These are phyloP conservation scores for Gigaspora rosea DNA, from an alignment of 192 early-diverging fungal genomes.

Conservation along the genomic window DNA sequence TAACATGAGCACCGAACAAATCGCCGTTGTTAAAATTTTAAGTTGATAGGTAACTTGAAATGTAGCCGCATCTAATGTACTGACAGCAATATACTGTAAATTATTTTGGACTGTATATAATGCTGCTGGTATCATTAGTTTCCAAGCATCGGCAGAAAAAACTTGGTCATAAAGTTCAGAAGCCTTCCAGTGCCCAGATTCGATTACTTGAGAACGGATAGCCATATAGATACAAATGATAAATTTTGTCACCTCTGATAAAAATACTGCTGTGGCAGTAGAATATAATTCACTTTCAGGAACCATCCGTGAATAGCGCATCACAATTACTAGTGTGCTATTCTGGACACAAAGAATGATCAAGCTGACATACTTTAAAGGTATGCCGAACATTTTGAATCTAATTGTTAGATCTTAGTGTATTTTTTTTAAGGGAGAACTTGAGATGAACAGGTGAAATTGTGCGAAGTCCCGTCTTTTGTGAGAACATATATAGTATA, in stretches of 20 bases:
- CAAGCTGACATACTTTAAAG: conserved; percentile 84
- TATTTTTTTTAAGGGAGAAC: background rate
- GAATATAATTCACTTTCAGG: conserved; percentile 54
- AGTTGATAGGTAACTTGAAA: conserved; percentile 98
- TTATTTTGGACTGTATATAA: conserved; percentile 97
- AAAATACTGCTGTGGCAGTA: conserved; percentile 89
- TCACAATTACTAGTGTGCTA: conserved; percentile 79
- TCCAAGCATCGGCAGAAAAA: conserved; percentile 70
- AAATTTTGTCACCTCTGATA: conserved; percentile 84
- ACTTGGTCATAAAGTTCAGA: conserved; percentile 48
- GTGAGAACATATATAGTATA: too few relatives aligned
- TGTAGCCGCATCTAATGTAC: conserved; percentile 87
- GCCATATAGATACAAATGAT: conserved; percentile 53
- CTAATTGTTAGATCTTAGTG: too few relatives aligned
- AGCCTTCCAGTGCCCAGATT: conserved; percentile 34
- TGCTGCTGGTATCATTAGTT: conserved; percentile 87
- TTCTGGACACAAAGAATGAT: conserved; percentile 89
- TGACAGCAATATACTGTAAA: conserved; percentile 88
- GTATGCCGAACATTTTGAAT: conserved; percentile 49
- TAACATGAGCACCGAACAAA: conserved; percentile 88
- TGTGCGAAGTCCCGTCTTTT: too few relatives aligned
- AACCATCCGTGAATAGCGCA: conserved; percentile 80
- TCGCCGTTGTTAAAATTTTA: conserved; percentile 94
- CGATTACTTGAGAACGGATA: conserved; percentile 37
- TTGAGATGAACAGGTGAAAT: background rate